These are phyloP conservation scores for Hypoxylon sp. DNA, from an alignment of 2,329 filamentous ascomycete species.

Conservation along the genomic window DNA sequence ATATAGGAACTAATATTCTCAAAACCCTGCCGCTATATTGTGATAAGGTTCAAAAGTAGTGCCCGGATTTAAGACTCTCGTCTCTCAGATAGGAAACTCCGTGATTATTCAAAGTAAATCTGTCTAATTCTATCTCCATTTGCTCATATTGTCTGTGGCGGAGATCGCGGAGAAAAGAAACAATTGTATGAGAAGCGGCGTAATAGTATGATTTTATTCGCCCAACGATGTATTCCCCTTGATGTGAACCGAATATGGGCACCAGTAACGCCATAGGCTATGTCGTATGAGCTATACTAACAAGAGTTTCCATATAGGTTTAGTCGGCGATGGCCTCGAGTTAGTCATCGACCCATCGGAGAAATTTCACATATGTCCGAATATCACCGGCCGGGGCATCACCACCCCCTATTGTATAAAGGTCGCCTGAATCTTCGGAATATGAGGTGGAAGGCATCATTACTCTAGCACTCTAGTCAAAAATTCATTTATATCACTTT, in stretches of 20 bases:
- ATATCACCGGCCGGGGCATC: slow-evolving; percentile 19
- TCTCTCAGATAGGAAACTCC: background rate
- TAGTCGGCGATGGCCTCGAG: background rate
- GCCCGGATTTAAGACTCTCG: background rate
- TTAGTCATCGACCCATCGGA: slow-evolving; percentile 3
- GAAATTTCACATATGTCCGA: slow-evolving; percentile 35
- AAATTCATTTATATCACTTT: background rate
- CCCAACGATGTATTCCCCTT: background rate
- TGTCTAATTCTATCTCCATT: slow-evolving; percentile 2
- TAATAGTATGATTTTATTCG: background rate
- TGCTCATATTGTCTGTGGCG: background rate
- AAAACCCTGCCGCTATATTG: background rate
- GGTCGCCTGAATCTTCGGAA: background rate
- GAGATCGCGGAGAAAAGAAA: background rate
- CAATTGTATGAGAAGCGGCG: background rate
- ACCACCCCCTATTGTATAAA: slow-evolving; percentile 13
- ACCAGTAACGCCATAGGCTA: background rate
- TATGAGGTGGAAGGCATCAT: background rate
- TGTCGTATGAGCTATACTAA: background rate
- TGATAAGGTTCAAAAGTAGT: background rate
- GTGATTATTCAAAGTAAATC: background rate
- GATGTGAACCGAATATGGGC: no score
- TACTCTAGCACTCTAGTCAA: background rate
- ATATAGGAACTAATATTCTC: background rate
- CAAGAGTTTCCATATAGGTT: background rate